phyloP scores from a whole-genome alignment of 2,329 filamentous ascomycete genomes.

The Cladobotryum protrusum region DNA sequence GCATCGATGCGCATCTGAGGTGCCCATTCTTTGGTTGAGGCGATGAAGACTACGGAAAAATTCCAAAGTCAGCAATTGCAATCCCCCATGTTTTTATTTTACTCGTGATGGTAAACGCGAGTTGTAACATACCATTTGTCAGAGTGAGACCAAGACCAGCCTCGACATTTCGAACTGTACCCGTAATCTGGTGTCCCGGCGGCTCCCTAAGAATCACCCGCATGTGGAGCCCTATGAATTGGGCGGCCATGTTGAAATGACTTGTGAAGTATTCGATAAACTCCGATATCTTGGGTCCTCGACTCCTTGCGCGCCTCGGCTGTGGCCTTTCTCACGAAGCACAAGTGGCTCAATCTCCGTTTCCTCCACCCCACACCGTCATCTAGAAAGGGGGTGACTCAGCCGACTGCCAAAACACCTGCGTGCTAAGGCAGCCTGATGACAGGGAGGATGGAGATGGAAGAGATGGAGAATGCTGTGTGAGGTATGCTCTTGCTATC shows the following conservation, averaged over 20 bases:
- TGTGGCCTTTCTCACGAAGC: neutral
- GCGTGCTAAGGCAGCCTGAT: neutral
- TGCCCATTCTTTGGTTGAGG: conserved; percentile 37
- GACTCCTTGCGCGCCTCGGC: neutral
- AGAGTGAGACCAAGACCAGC: conserved; percentile 63
- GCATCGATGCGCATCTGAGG: conserved; percentile 41
- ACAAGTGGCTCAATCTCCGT: neutral
- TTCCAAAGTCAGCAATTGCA: too few relatives aligned
- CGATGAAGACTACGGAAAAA: conserved; percentile 30
- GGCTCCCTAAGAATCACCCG: conserved; percentile 64
- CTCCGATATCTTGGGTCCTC: neutral
- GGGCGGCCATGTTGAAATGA: conserved; percentile 40
- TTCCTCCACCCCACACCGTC: neutral
- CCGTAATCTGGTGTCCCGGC: conserved; percentile 57
- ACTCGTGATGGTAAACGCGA: neutral
- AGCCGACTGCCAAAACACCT: neutral
- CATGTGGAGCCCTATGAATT: conserved; percentile 73
- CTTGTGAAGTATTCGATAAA: neutral
- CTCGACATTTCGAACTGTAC: conserved; percentile 62
- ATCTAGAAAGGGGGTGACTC: conserved; percentile 1
- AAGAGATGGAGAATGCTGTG: too few relatives aligned
- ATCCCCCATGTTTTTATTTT: neutral
- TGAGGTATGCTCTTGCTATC: too few relatives aligned
- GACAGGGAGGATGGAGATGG: too few relatives aligned
- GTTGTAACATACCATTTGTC: conserved; percentile 56